Evolutionary conservation across 2,329 filamentous ascomycete genomes (phyloP).

Genomic region (Colletotrichum endophyticum): DNA sequence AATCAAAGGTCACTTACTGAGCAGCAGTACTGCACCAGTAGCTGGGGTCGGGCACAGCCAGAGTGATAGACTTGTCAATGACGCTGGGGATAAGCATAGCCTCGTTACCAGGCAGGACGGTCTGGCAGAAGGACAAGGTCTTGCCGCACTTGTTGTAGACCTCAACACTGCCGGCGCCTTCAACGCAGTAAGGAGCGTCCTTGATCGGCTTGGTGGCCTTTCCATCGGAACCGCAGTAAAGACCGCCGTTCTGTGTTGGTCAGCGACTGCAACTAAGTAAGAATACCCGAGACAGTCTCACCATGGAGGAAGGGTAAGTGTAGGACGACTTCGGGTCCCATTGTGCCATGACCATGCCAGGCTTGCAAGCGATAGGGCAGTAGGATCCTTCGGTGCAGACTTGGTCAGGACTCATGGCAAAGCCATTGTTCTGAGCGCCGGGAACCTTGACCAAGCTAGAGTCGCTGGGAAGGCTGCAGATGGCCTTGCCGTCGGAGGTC

Average conservation of each 20-base stretch:
- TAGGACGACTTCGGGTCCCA: constrained; percentile 78
- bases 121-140: constrained; percentile 77
- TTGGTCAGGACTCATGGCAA: constrained; percentile 81
- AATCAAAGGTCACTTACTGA: constrained; percentile 61
- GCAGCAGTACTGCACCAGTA: constrained; percentile 79
- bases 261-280: background rate
- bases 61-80: constrained; percentile 57
- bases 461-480: constrained; percentile 70
- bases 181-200: constrained; percentile 70
- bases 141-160: constrained; percentile 70
- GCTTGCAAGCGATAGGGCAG: constrained; percentile 78
- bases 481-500: constrained; percentile 30
- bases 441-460: constrained; percentile 72
- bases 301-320: constrained; percentile 73
- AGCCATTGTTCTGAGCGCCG: constrained; percentile 69
- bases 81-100: constrained; percentile 83
- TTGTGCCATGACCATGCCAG: constrained; percentile 78
- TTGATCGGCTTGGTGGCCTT: constrained; percentile 73
- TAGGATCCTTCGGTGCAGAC: constrained; percentile 70
- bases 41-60: constrained; percentile 72
- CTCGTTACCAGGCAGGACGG: constrained; percentile 79
- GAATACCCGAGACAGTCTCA: constrained; percentile 32
- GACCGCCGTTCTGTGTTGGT: constrained; percentile 67
- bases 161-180: constrained; percentile 68
- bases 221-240: constrained; percentile 73